Evolutionary conservation across 2,329 filamentous ascomycete species (phyloP).

Genomic region (Penicillium carneum): DNA sequence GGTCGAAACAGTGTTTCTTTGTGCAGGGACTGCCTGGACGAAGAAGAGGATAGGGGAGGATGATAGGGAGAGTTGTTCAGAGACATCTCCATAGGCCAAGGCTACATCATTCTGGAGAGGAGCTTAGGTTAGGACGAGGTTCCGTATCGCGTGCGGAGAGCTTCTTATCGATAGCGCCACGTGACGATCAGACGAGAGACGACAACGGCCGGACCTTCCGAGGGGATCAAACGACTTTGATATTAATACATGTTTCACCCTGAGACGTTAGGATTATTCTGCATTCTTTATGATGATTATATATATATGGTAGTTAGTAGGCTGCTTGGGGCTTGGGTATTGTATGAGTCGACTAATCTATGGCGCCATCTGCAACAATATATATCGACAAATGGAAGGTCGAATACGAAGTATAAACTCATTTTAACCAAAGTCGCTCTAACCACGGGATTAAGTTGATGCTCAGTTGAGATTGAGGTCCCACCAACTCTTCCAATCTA

Average conservation of each 20-base stretch:
- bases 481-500: neutral
- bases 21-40: conserved; percentile 39
- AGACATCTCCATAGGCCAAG: conserved; percentile 44
- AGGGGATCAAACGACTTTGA: neutral
- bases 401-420: neutral
- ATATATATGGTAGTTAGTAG: neutral
- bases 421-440: neutral
- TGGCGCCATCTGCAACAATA: neutral
- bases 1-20: conserved; percentile 22
- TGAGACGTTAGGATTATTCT: neutral
- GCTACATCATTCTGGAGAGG: conserved; percentile 42
- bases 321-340: neutral
- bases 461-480: neutral
- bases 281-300: neutral
- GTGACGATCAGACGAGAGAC: conserved; percentile 5
- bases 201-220: too few species aligned
- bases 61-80: conserved; percentile 33
- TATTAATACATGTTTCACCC: neutral
- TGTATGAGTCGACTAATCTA: neutral
- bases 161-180: conserved; percentile 44
- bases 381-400: neutral
- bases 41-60: conserved; percentile 38
- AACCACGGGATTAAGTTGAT: neutral
- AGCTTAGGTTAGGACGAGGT: conserved; percentile 14
- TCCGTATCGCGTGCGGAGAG: conserved; percentile 17